Conservation (phyloP, 2,329 filamentous ascomycete genomes). For the Samsoniella hepiali region DNA sequence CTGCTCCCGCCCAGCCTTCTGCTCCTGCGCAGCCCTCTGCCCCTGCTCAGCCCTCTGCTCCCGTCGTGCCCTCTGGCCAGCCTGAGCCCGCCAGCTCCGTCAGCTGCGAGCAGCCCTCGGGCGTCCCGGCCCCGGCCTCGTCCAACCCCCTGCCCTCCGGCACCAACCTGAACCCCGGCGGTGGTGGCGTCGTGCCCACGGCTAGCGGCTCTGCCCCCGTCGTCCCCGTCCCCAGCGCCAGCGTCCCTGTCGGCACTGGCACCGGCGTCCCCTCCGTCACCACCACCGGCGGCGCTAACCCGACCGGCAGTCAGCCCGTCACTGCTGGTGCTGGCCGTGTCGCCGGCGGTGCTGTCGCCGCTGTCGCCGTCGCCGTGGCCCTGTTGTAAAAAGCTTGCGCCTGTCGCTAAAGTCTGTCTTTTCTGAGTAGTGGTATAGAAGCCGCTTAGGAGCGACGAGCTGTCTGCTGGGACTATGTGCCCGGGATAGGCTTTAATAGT, state of each 20-base stretch:
- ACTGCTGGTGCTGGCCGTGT: slow-evolving; percentile 2
- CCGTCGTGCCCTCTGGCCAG: background rate
- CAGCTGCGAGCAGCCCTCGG: background rate
- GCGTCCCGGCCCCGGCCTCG: background rate
- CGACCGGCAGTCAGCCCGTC: background rate
- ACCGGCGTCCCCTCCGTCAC: background rate
- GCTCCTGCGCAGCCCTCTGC: background rate
- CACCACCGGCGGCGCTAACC: background rate
- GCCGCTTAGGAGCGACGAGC: background rate
- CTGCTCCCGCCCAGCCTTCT: background rate
- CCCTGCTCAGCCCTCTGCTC: background rate
- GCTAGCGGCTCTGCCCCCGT: background rate
- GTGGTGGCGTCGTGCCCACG: background rate
- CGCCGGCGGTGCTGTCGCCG: background rate
- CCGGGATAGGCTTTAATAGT: slow-evolving; percentile 1
- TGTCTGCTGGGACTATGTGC: slow-evolving; percentile 3
- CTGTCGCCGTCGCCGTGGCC: background rate
- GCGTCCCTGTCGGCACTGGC: background rate
- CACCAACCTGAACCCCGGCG: background rate
- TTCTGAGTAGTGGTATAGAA: background rate
- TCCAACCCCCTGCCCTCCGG: background rate
- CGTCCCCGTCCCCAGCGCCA: background rate
- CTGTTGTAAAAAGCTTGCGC: background rate
- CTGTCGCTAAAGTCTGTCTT: background rate
- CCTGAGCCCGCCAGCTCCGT: background rate